A percentile compares a stretch with the other conserved stretches of the same genome.
These are phyloP conservation scores for Solanum piurae DNA, from an alignment of 257 asterid genomes.

Conservation along the genomic window DNA sequence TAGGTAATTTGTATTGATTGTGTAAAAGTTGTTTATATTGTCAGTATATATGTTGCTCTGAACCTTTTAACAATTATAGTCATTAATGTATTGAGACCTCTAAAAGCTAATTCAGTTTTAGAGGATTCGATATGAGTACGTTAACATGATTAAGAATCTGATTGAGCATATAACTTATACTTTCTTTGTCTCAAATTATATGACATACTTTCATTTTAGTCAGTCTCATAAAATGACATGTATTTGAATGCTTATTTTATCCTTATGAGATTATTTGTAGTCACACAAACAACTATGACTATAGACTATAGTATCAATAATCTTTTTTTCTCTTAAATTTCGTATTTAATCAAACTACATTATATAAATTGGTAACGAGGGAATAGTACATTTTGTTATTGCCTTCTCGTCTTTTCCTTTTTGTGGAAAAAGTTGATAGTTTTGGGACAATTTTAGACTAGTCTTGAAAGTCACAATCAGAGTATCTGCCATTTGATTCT, in stretches of 20 bases:
- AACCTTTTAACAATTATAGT: not conserved
- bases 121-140: not conserved
- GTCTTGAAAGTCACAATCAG: not conserved
- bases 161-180: not conserved
- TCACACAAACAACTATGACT: not conserved
- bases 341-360: accelerated
- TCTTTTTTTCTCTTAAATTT: too few species aligned
- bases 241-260: too few species aligned
- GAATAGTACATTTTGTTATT: not conserved
- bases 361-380: not conserved
- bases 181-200: not conserved
- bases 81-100: not conserved
- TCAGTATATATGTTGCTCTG: not conserved
- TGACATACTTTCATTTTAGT: not conserved
- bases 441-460: not conserved
- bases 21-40: not conserved
- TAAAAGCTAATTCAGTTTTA: too few species aligned
- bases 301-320: too few species aligned
- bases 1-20: not conserved
- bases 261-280: not conserved
- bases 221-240: not conserved
- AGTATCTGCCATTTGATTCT: not conserved
- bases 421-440: not conserved
- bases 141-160: not conserved
- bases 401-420: not conserved